Conservation (phyloP, 768 basidiomycete species). For the Russula vinacea region DNA sequence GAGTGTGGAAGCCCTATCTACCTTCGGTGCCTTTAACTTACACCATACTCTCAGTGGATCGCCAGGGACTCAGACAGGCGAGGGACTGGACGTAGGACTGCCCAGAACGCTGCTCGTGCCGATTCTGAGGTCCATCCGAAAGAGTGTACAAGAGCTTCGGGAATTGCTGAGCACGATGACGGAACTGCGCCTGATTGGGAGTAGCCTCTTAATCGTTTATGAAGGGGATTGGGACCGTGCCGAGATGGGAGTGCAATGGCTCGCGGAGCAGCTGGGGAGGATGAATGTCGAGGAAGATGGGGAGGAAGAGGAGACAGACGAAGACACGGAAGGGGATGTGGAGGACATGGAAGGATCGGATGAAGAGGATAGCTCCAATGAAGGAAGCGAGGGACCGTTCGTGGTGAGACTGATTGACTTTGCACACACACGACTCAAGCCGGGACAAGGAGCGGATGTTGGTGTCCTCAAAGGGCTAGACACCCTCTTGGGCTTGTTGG, state of each 20-base stretch:
- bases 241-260: slow-evolving; percentile 20
- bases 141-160: slow-evolving; percentile 52
- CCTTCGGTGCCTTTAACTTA: slow-evolving; percentile 13
- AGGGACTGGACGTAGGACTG: slow-evolving; percentile 47
- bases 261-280: slow-evolving; percentile 7
- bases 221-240: slow-evolving; percentile 49
- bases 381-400: slow-evolving; percentile 3
- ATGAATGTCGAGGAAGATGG: slow-evolving; percentile 19
- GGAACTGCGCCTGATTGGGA: slow-evolving; percentile 79
- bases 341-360: slow-evolving; percentile 18
- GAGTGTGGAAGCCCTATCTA: slow-evolving; percentile 15
- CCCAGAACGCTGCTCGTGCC: slow-evolving; percentile 52
- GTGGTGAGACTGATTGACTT: slow-evolving; percentile 89
- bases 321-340: slow-evolving; percentile 23
- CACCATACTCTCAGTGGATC: slow-evolving; percentile 22
- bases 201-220: slow-evolving; percentile 79
- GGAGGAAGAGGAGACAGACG: slow-evolving; percentile 21
- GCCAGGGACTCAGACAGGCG: slow-evolving; percentile 10
- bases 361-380: slow-evolving; percentile 10
- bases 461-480: slow-evolving; percentile 74
- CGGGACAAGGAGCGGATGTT: slow-evolving; percentile 72
- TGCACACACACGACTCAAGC: slow-evolving; percentile 72
- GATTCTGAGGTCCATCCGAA: slow-evolving; percentile 54
- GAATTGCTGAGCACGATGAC: slow-evolving; percentile 48
- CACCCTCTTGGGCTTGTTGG: slow-evolving; percentile 59